These are phyloP conservation scores for Rhytidiadelphus loreus DNA, from an alignment of 225 moss, liverwort and hornwort genomes.

Conservation along the genomic window DNA sequence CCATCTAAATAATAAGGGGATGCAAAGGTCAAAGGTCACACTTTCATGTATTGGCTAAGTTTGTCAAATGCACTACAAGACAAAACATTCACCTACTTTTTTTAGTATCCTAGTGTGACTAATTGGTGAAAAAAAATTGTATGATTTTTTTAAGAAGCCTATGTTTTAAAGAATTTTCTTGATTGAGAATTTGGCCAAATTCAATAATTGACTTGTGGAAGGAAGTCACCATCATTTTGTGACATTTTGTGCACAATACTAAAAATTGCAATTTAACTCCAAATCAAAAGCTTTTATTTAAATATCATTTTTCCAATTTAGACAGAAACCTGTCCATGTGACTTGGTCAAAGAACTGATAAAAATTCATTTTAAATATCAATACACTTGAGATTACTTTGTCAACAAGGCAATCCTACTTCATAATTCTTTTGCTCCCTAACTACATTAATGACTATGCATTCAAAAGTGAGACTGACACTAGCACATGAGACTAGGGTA, in stretches of 20 bases:
- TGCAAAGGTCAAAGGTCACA: not conserved
- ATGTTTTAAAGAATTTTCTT: not conserved
- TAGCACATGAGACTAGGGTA: too few relatives aligned
- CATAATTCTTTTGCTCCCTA: too few relatives aligned
- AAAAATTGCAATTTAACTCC: too few relatives aligned
- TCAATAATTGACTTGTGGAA: not conserved
- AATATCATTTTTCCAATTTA: too few relatives aligned
- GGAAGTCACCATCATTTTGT: not conserved
- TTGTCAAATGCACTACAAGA: not conserved
- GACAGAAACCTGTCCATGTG: accelerated
- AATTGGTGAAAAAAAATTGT: too few relatives aligned
- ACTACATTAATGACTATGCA: too few relatives aligned
- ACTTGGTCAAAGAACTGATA: not conserved
- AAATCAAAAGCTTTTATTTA: too few relatives aligned
- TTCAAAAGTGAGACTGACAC: too few relatives aligned
- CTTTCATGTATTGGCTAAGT: not conserved
- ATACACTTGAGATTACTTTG: too few relatives aligned
- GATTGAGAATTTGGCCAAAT: not conserved
- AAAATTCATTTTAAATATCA: not conserved
- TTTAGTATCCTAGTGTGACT: not conserved
- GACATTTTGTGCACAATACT: not conserved
- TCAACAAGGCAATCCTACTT: too few relatives aligned
- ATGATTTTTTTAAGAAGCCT: not conserved
- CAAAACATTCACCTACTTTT: not conserved
- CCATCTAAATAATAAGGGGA: accelerated